Evolutionary conservation across 2,329 filamentous ascomycete genomes (phyloP), one percentile per base, ranked within the genome.

Genomic region (Dryadomyces quercivorus): DNA sequence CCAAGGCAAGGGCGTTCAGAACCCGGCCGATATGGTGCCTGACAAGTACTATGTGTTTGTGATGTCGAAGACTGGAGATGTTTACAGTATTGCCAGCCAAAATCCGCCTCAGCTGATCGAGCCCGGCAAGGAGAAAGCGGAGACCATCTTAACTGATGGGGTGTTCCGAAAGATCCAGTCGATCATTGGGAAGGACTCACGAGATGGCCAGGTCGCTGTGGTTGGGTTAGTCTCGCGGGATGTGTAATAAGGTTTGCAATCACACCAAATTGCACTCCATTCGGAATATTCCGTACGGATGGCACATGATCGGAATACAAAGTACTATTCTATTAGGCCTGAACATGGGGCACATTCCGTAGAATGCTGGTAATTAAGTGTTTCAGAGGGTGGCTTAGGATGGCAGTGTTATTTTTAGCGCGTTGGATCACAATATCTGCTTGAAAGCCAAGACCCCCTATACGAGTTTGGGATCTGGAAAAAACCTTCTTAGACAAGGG

Each of bases 31-130:
- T 12, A 18, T 21, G 18, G 42, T 44, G n/a, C 42, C 43, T 2
- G 40, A 22, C 20, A 50, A 20, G 8, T 55, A 49, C 20, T 56
- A 47, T 12, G 48, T 34, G 2, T 57, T 57, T 31, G 50, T 53
- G 31, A 16, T 43, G 6, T 26, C 52, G 7, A 20, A 18, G 3
- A 52, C 45, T 1, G 38, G 38, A 9, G 8, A 8, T 1, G 13
- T 57, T 1, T 42, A 38, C 36, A 18, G 36, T 3, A 47, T 56
- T n/a, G 52, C 48, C 45, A 26, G 16, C 36, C 9, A 9, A 31
- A n/a, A 16, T 5, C 34, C 31, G 22, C 34, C 34, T 3, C 13
- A 43, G 20, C 18, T 26, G n/a, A 16, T 49, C 15, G 44, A 53
- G 20, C 16, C 3, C 15, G 26, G 31, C 42, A 1, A 20, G 15